Base-by-base conservation (phyloP, 768 basidiomycete species). In the Trametes sanguinea region DNA sequence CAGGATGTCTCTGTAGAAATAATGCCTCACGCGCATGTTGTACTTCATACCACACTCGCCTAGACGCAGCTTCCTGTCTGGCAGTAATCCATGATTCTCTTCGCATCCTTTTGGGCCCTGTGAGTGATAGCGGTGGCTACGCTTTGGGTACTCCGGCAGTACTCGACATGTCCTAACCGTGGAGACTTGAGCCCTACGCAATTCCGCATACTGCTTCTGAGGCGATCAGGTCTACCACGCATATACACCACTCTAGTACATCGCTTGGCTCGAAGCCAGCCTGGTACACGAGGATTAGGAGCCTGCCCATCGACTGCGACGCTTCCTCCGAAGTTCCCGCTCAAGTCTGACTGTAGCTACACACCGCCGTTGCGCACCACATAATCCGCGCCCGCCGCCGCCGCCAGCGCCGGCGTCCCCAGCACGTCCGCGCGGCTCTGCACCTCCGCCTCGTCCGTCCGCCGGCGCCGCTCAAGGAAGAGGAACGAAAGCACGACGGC, bases 401-500 rank as follows among this genome's bases (percentile, higher is more conserved):
- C 61, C 13, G 54, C 45, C 8, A 64, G 40, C 22, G 43, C 27
- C 2, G 66, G 63, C 3, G 60, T 29, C 22, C 50, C 51, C 33
- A 62, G 14, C 14, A 60, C 66, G 40, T 70, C 70, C 4, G 65
- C 65, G 33, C 42, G 48, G 47, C 59, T 64, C 66, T 63, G 61
- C 51, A 66, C 66, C 17, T 75, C 68, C 6, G 50, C 67, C 46
- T 79, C 78, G 14, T 61, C 67, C 45, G 65, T 65, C 37, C 79
- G 67, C 29, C 77, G 69, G 13, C 63, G 69, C 62, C 77, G 79
- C 69, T 82, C 79, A 27, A 80, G 73, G 43, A 78, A 71, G 30
- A 78, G 66, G 66, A 80, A 79, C 3, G 78, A 78, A 11, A 78
- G 61, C 7, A 81, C 73, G 29, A 76, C 73, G 4, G 76, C 60